Conservation (phyloP, 805 yeast species). For the Metschnikowia anglica region DNA sequence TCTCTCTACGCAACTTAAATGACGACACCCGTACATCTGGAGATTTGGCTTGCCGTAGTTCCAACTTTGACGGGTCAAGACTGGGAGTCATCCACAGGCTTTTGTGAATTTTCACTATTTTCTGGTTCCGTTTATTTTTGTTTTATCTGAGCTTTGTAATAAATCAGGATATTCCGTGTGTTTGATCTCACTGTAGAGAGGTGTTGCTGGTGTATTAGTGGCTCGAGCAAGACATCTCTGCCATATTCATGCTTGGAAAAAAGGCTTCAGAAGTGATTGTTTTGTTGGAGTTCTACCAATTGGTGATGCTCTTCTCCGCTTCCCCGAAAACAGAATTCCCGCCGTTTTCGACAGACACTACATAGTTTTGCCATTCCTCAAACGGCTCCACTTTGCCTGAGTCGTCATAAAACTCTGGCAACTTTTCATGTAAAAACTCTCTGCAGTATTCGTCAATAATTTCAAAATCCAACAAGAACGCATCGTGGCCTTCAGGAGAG, state of each 20-base stretch:
- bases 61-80: neutral
- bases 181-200: no score
- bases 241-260: no score
- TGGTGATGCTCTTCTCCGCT: conserved; percentile 84
- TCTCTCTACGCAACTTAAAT: neutral
- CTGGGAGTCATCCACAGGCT: no score
- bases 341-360: conserved; percentile 40
- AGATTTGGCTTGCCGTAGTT: neutral
- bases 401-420: conserved; percentile 55
- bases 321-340: conserved; percentile 83
- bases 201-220: neutral
- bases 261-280: neutral
- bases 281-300: conserved; percentile 55
- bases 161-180: no score
- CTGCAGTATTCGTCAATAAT: conserved; percentile 71
- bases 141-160: no score
- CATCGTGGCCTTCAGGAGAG: conserved; percentile 98
- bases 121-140: no score
- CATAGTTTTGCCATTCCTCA: conserved; percentile 42
- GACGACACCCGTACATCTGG: neutral
- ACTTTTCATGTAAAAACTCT: conserved; percentile 58
- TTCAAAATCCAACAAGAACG: conserved; percentile 85
- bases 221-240: neutral
- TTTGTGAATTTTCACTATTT: no score
- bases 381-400: conserved; percentile 44